These are phyloP conservation scores for Trichosporon coremiiforme DNA, from an alignment of 1,284 basidiomycete genomes.

Conservation along the genomic window DNA sequence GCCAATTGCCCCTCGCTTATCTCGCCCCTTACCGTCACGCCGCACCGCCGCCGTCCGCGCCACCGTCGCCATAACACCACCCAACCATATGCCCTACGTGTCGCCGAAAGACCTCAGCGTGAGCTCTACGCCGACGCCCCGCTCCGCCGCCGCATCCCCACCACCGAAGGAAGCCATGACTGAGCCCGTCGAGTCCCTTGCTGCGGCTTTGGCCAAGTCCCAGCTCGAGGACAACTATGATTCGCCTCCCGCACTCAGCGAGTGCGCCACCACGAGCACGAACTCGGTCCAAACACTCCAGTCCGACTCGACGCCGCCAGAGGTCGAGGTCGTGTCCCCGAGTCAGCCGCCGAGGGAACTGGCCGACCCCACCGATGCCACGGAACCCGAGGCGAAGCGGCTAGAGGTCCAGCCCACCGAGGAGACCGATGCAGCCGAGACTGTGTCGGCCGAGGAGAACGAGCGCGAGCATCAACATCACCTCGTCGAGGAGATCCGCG, in stretches of 20 bases:
- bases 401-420: not conserved
- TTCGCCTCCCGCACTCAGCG: constrained; percentile 7
- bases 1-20: not conserved
- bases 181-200: constrained; percentile 9
- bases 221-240: not conserved
- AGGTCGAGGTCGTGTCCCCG: not conserved
- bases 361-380: not conserved
- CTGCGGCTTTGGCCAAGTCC: not conserved
- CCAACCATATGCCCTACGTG: constrained; percentile 21
- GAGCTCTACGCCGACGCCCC: not conserved
- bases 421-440: not conserved
- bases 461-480: not conserved
- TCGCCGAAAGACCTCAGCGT: constrained; percentile 22
- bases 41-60: not conserved
- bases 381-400: not conserved
- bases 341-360: not conserved
- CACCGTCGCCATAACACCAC: not conserved
- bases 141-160: not conserved
- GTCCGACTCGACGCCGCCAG: not conserved
- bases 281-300: constrained; percentile 3
- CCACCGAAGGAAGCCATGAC: not conserved
- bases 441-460: not conserved
- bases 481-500: not conserved
- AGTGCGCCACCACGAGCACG: not conserved
- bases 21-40: constrained; percentile 2